A percentile compares a stretch with the other conserved stretches of the same genome.
Evolutionary conservation across 139 green algal species (phyloP).

Genomic region (Parachlorella kessleri): DNA sequence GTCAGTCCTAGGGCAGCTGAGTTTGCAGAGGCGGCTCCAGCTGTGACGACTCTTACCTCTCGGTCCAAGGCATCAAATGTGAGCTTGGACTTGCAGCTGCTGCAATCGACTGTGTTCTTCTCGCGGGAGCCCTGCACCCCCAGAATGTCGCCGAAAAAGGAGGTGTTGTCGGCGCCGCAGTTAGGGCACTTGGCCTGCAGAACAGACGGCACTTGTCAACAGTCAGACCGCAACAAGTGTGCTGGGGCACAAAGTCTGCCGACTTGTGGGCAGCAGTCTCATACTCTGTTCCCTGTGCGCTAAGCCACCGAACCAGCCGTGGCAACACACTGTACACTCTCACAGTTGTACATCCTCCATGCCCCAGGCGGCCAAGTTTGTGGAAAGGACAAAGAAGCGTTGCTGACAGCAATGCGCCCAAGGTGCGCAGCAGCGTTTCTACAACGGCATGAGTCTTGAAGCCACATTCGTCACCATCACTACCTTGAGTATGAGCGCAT

Average conservation of each 20-base stretch:
- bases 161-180: conserved; percentile 70
- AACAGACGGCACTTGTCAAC: no score
- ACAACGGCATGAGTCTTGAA: neutral
- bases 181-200: conserved; percentile 72
- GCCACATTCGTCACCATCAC: neutral
- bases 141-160: conserved; percentile 90
- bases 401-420: neutral
- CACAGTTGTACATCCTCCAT: no score
- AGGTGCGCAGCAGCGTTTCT: neutral
- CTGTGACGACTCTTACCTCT: conserved; percentile 54
- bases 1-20: no score
- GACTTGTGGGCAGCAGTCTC: no score
- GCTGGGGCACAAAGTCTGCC: no score
- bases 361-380: neutral
- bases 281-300: no score
- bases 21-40: no score
- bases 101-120: conserved; percentile 69
- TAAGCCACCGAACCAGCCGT: no score
- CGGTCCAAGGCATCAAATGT: conserved; percentile 72
- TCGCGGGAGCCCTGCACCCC: conserved; percentile 67
- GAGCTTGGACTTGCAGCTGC: conserved; percentile 72
- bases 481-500: conserved; percentile 79
- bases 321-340: no score
- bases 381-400: neutral
- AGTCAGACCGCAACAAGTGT: no score